Evolutionary conservation across 2,329 filamentous ascomycete species (phyloP).

Genomic region (Cercospora sojina): DNA sequence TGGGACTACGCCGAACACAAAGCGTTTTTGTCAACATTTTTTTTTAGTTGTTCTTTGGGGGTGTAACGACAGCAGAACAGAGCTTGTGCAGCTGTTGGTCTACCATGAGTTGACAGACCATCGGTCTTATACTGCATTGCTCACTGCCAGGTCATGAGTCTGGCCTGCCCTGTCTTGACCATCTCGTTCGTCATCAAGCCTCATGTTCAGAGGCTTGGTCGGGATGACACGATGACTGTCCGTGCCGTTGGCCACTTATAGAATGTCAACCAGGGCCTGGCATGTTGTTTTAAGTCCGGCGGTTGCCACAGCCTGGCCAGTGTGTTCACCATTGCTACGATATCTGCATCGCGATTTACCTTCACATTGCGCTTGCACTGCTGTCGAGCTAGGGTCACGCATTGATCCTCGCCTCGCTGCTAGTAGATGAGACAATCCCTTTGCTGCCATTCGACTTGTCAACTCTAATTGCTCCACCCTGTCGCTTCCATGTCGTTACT

Average conservation of each 20-base stretch:
- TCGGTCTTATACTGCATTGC: not conserved
- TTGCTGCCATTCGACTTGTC: not conserved
- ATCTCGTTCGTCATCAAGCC: not conserved
- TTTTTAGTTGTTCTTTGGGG: not conserved
- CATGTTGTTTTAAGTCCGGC: not conserved
- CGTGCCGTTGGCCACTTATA: not conserved
- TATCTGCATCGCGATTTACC: not conserved
- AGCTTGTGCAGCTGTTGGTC: not conserved
- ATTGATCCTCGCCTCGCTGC: not conserved
- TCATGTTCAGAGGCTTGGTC: not conserved
- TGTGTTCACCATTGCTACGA: no score
- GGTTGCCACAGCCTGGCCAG: not conserved
- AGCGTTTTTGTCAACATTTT: not conserved
- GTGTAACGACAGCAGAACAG: not conserved
- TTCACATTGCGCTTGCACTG: not conserved
- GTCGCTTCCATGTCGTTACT: no score
- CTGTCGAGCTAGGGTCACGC: not conserved
- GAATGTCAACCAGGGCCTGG: not conserved
- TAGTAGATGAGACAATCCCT: not conserved
- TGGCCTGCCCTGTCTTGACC: not conserved
- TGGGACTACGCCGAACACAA: not conserved
- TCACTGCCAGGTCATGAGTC: not conserved
- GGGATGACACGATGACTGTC: not conserved
- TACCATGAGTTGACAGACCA: not conserved
- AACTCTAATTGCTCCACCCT: not conserved